phyloP scores from a whole-genome alignment of 306 rosid genomes.

The Mimosa bimucronata region DNA sequence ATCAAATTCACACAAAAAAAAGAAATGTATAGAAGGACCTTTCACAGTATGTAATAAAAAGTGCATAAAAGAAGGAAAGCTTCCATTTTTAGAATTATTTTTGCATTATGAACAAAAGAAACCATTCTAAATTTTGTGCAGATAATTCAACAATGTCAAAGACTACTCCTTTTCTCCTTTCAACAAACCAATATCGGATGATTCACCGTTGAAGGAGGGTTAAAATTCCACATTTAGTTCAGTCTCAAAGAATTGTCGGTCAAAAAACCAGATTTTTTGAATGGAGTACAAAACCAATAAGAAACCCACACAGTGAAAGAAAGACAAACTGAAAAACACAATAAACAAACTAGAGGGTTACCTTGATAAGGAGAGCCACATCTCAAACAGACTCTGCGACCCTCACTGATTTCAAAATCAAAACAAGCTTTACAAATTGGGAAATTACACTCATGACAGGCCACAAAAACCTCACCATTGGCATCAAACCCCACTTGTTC shows the following conservation, averaged over 20 bases:
- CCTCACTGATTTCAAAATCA: constrained; percentile 73
- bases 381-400: constrained; percentile 73
- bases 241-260: neutral
- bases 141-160: neutral
- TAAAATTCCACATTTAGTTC: too few species aligned
- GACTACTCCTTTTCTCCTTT: neutral
- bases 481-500: constrained; percentile 73
- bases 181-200: neutral
- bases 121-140: neutral
- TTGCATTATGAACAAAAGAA: constrained; percentile 1
- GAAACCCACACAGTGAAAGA: neutral
- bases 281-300: neutral
- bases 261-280: neutral
- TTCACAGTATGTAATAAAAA: constrained; percentile 11
- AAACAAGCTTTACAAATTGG: constrained; percentile 86
- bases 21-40: constrained; percentile 27
- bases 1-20: constrained; percentile 33
- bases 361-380: constrained; percentile 78
- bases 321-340: neutral
- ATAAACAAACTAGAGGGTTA: constrained; percentile 33
- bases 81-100: neutral
- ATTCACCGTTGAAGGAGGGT: neutral
- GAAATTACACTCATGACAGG: constrained; percentile 80
- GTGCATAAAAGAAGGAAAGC: constrained; percentile 14
- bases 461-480: constrained; percentile 80